Evolutionary conservation across 208 protist species (phyloP).

Genomic region (Wallacemonas sp.): DNA sequence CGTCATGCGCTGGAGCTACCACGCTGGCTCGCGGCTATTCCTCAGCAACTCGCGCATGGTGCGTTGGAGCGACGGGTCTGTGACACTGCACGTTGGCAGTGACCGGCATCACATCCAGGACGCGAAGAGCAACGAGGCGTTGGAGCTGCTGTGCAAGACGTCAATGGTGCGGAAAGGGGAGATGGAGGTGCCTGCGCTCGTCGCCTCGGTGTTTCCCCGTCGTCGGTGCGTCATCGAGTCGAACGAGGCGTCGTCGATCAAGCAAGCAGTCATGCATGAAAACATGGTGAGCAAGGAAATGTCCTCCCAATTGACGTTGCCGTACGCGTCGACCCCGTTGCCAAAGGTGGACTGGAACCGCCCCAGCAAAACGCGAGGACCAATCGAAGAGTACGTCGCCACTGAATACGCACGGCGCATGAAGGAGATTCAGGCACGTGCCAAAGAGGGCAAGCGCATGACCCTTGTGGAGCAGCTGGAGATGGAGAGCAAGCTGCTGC

Average conservation of each 20-base stretch:
- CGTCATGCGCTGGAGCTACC: conserved; percentile 74
- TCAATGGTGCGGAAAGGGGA: conserved; percentile 39
- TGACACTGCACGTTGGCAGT: conserved; percentile 78
- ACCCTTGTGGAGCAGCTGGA: conserved; percentile 80
- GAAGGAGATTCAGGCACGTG: conserved; percentile 64
- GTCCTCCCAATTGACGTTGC: conserved; percentile 42
- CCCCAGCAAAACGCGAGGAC: conserved; percentile 33
- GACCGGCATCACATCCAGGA: conserved; percentile 58
- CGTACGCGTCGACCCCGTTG: conserved; percentile 39
- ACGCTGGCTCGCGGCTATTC: conserved; percentile 30
- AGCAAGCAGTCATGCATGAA: conserved; percentile 68
- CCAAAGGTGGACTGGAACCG: conserved; percentile 72
- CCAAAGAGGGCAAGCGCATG: conserved; percentile 73
- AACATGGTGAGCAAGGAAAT: conserved; percentile 35
- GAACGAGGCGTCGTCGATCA: conserved; percentile 60
- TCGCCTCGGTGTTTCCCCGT: conserved; percentile 37
- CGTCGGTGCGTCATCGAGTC: conserved; percentile 66
- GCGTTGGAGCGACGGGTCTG: conserved; percentile 79
- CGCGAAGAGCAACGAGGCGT: conserved; percentile 43
- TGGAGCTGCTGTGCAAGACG: conserved; percentile 58
- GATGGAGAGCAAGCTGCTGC: conserved; percentile 63
- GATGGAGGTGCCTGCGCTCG: conserved; percentile 48
- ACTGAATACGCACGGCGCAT: conserved; percentile 72
- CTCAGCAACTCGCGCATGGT: conserved; percentile 82
- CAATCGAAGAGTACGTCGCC: conserved; percentile 74